These are phyloP conservation scores for Dalbergia cultrata DNA, from an alignment of 306 rosid genomes.

Conservation along the genomic window DNA sequence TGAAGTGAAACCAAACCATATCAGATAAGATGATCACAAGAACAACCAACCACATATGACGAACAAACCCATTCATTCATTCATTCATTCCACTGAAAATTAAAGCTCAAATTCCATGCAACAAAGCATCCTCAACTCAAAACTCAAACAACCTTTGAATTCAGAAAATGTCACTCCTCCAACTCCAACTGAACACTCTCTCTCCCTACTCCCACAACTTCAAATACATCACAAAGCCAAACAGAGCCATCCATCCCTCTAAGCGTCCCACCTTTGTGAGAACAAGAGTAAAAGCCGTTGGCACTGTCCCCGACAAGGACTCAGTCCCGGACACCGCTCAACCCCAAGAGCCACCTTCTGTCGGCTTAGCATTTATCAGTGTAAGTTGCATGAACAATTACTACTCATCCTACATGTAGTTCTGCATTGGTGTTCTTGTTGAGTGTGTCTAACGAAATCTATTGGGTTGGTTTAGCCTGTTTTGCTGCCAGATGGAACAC, in stretches of 20 bases:
- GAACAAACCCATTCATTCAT: background rate
- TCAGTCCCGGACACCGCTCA: slow-evolving; percentile 57
- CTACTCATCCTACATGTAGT: background rate
- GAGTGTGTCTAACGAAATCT: background rate
- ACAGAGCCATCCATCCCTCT: slow-evolving; percentile 42
- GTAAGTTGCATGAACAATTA: slow-evolving; percentile 53
- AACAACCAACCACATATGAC: slow-evolving; percentile 45
- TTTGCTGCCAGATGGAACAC: slow-evolving; percentile 92
- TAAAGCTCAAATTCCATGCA: slow-evolving; percentile 4
- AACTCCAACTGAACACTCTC: slow-evolving; percentile 55
- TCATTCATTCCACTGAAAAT: background rate
- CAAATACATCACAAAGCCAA: slow-evolving; percentile 8
- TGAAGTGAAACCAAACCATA: background rate
- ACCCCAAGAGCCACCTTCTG: slow-evolving; percentile 60
- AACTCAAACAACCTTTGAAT: background rate
- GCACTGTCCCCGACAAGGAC: slow-evolving; percentile 64
- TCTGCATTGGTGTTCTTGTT: background rate
- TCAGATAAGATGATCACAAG: slow-evolving; percentile 61
- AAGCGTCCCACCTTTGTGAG: slow-evolving; percentile 49
- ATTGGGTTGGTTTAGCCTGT: slow-evolving; percentile 63
- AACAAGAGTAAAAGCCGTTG: slow-evolving; percentile 66
- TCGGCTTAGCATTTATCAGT: slow-evolving; percentile 79
- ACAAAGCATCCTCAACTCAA: slow-evolving; percentile 13
- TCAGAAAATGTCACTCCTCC: slow-evolving; percentile 59
- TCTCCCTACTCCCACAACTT: slow-evolving; percentile 55